Evolutionary conservation across 768 basidiomycete genomes (phyloP), one percentile per base, ranked within the genome.

Genomic region (Suillus subaureus): DNA sequence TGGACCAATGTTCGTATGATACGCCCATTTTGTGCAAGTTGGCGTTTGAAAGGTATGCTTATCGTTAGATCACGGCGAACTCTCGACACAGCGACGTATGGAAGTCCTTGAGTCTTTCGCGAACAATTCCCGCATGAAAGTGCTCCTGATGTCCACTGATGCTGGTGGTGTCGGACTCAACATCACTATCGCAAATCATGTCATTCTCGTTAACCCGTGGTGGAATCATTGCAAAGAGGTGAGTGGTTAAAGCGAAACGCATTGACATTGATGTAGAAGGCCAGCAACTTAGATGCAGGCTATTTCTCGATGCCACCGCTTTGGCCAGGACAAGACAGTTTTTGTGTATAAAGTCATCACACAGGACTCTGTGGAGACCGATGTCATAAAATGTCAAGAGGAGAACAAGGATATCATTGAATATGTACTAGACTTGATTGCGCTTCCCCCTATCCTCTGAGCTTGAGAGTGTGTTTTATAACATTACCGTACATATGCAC

Each of bases 141-240:
- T 61, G 15, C n/a, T 61, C n/a, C 58, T 49, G 12, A 51, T 40
- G 37, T 61, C 35, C 23, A 61, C 51, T 39, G 26, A 45, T 18
- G 58, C 58, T 39, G 58, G 58, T 13, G 58, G 58, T 26, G 58
- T 61, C 21, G 58, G 58, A 45, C 43, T 61, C n/a, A 51, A 51
- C 39, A 61, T 61, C 21, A 45, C 58, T 39, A 21, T 18, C 6
- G 58, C 58, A 61, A 61, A 23, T n/a, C 39, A 61, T 61, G 58
- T 61, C 6, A 40, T 51, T 26, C 58, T 61, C 40, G 58, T 61
- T 6, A 45, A 51, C 16, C 40, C 40, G 13, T 51, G 58, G 39
- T 61, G 39, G 40, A 61, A 52, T 31, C 13, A 8, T 18, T 61
- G 16, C 31, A 47, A 40, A 40, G 60, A 52, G 42, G 60, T 33